Evolutionary conservation across 306 rosid genomes (phyloP).

Genomic region (Rubus parviflorus): DNA sequence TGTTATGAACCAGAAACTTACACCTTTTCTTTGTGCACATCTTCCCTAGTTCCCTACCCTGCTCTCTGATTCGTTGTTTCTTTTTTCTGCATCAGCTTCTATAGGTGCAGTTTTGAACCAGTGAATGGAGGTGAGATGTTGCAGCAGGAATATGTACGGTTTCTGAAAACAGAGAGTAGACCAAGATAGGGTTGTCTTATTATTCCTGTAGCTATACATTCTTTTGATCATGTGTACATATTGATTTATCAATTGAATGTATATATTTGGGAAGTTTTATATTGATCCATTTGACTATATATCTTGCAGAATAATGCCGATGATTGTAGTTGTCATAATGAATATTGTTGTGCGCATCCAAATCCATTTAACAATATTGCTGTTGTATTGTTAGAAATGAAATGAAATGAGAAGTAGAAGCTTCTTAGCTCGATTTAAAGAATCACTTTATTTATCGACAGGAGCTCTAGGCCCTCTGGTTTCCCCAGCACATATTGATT

Average conservation of each 20-base stretch:
- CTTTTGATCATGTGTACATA: constrained; percentile 42
- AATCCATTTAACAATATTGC: neutral
- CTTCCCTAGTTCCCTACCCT: neutral
- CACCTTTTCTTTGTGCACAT: neutral
- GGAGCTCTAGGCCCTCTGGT: neutral
- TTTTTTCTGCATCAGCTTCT: constrained; percentile 51
- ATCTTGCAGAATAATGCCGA: constrained; percentile 17
- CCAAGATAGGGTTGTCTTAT: constrained; percentile 27
- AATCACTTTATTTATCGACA: neutral
- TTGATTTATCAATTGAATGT: constrained; percentile 19
- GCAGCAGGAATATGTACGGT: constrained; percentile 67
- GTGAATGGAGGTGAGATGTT: constrained; percentile 72
- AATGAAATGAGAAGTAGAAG: neutral
- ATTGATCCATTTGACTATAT: constrained; percentile 13
- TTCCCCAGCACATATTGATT: neutral
- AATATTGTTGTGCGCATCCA: neutral
- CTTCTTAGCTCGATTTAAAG: neutral
- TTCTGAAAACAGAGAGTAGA: constrained; percentile 49
- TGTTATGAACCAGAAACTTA: neutral
- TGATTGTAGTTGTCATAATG: neutral
- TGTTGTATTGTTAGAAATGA: neutral
- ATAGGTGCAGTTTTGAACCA: constrained; percentile 69
- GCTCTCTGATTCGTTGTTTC: constrained; percentile 11
- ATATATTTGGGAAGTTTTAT: constrained; percentile 17
- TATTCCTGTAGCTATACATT: constrained; percentile 20